A percentile compares a stretch with the other conserved stretches of the same genome.
Conservation (phyloP, 495 filamentous ascomycete species). For the Pyrenopolyporus hunteri region DNA sequence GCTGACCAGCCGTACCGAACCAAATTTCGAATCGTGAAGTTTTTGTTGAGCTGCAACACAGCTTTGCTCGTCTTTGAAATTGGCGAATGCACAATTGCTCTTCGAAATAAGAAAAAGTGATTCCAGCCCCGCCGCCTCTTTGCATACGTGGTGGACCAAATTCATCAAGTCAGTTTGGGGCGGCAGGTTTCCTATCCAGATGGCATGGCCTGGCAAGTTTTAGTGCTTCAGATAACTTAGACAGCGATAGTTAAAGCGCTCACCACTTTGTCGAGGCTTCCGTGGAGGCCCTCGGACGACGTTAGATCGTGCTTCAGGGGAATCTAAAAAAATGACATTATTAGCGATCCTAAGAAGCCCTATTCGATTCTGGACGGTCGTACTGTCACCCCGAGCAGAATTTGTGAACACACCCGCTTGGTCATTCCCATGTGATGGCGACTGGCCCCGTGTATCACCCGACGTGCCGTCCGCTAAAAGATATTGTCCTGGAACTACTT, state of each 20-base stretch:
- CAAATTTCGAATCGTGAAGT: conserved; percentile 91
- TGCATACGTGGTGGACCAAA: conserved; percentile 89
- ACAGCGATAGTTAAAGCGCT: conserved; percentile 19
- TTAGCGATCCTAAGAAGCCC: conserved; percentile 14
- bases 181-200: conserved; percentile 97
- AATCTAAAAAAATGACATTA: conserved; percentile 35
- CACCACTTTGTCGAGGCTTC: conserved; percentile 81
- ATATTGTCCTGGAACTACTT: conserved; percentile 45
- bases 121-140: conserved; percentile 80
- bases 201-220: conserved; percentile 70
- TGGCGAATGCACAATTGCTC: conserved; percentile 97
- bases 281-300: conserved; percentile 85
- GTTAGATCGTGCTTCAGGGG: conserved; percentile 44
- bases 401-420: conserved; percentile 6
- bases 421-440: conserved; percentile 25
- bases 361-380: conserved; percentile 4
- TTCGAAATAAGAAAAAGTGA: conserved; percentile 96
- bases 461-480: conserved; percentile 31
- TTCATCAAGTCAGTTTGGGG: conserved; percentile 77
- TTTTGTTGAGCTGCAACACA: conserved; percentile 79
- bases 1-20: conserved; percentile 90
- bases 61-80: conserved; percentile 82
- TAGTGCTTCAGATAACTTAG: conserved; percentile 9
- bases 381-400: conserved; percentile 30
- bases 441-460: conserved; percentile 11